Percentiles rank a stretch among this genome's conserved stretches.
Conservation (phyloP, 306 rosid genomes). For the Vigna unguiculata region DNA sequence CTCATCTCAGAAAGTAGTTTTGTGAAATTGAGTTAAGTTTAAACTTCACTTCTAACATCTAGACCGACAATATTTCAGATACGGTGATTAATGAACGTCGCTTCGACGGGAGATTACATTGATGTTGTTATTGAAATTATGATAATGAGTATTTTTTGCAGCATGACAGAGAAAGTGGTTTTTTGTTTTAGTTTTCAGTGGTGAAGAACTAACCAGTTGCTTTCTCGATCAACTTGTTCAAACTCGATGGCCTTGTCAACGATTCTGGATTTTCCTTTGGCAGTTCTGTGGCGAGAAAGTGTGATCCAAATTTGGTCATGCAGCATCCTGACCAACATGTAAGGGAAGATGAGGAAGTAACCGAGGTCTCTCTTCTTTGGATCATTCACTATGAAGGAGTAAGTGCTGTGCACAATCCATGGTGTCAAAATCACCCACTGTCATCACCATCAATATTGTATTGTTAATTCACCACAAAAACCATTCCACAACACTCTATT, state of each 20-base stretch:
- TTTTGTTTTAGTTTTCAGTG: no score
- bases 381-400: conserved; percentile 42
- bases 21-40: no score
- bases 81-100: no score
- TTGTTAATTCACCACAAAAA: no score
- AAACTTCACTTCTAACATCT: no score
- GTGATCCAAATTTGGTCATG: conserved; percentile 74
- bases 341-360: conserved; percentile 59
- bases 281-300: conserved; percentile 60
- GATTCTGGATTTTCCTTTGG: conserved; percentile 60
- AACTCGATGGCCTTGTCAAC: conserved; percentile 66
- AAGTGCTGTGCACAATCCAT: conserved; percentile 58
- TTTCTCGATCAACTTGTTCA: conserved; percentile 77
- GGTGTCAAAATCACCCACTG: conserved; percentile 71
- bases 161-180: no score
- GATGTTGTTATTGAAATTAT: no score
- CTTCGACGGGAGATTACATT: no score
- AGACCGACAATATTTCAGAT: no score
- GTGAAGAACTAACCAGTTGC: conserved; percentile 56
- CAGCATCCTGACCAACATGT: conserved; percentile 54
- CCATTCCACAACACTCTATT: no score
- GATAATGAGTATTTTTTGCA: no score
- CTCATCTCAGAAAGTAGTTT: no score
- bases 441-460: neutral
- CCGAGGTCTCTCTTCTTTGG: conserved; percentile 45